Evolutionary conservation across 2,329 filamentous ascomycete genomes (phyloP).

Genomic region (Botrytis byssoidea): DNA sequence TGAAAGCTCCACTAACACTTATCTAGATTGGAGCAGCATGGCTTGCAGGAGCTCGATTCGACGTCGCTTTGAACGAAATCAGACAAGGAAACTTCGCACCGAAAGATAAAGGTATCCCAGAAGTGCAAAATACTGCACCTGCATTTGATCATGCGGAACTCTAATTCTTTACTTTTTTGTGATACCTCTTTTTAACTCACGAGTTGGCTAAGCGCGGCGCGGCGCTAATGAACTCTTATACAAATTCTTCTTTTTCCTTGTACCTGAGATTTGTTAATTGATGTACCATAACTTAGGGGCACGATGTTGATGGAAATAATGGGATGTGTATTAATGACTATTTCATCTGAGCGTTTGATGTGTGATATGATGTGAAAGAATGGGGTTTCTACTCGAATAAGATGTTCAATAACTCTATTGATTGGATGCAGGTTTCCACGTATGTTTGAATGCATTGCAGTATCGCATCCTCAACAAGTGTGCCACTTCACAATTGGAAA

Average conservation of each 20-base stretch:
- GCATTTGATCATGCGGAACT: conserved; percentile 35
- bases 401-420: neutral
- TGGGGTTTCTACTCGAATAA: neutral
- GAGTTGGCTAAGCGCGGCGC: neutral
- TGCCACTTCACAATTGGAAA: neutral
- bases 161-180: conserved; percentile 21
- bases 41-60: conserved; percentile 79
- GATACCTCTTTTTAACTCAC: neutral
- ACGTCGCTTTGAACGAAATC: conserved; percentile 61
- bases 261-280: conserved; percentile 12
- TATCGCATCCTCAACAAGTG: neutral
- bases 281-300: conserved; percentile 2
- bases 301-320: conserved; percentile 14
- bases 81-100: conserved; percentile 45
- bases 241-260: conserved; percentile 19
- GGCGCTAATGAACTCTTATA: conserved; percentile 1
- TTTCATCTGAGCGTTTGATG: neutral
- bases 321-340: conserved; percentile 2
- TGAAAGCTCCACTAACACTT: conserved; percentile 25
- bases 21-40: conserved; percentile 72
- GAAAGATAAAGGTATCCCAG: conserved; percentile 27
- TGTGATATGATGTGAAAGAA: neutral
- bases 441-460: neutral
- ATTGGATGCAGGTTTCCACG: neutral
- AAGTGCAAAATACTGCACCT: conserved; percentile 33